Base-by-base conservation (phyloP, 257 asterid genomes). In the Lantana camara region DNA sequence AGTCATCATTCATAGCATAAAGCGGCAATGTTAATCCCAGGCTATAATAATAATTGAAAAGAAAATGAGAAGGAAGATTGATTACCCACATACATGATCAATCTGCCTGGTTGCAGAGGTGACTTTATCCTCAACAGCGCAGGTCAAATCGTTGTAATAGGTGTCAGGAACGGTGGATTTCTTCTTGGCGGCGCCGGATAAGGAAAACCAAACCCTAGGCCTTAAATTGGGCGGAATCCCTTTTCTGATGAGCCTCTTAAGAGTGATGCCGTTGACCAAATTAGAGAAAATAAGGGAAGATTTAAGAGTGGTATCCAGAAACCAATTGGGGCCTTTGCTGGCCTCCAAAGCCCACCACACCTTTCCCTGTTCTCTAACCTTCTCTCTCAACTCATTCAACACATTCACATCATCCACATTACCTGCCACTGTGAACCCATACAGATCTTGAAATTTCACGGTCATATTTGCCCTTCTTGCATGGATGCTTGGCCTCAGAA, bases 381-480 rank as follows among this genome's bases (percentile, higher is more conserved):
- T 93, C 78, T 93, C 99, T 49, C 97, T 84, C 61, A 93, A 95
- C 86, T 93, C 99, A 76, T 93, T 93, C 89, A 93, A 69, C 55
- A 90, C 95, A 80, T 93, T 93, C 14, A 90, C 99, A 79, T 93
- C 99, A 80, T 93, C 99, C 66, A 93, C 99, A 82, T 90, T 93
- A 3, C 99, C 99, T 73, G 90, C 97, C 21, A 93, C 99, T 0
- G 88, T 80, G 78, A 93, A 93, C 20, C 87, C 96, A 66, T 93
- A 93, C 63, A 93, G 85, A 84, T 93, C 99, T 76, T 93, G 97
- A 70, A 93, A 93, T 70, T 93, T 93, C 14, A 93, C 99, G 14
- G 84, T 81, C 72, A 93, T 90, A 40, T 90, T 90, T 44, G 97
- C 99, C 85, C 99, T 79, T 61, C 97, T 75, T 3, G 95, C 75